A percentile compares a stretch with the other conserved stretches of the same genome.
Conservation (phyloP, 1,139 yeast genomes). For the Diutina scorzettiae region DNA sequence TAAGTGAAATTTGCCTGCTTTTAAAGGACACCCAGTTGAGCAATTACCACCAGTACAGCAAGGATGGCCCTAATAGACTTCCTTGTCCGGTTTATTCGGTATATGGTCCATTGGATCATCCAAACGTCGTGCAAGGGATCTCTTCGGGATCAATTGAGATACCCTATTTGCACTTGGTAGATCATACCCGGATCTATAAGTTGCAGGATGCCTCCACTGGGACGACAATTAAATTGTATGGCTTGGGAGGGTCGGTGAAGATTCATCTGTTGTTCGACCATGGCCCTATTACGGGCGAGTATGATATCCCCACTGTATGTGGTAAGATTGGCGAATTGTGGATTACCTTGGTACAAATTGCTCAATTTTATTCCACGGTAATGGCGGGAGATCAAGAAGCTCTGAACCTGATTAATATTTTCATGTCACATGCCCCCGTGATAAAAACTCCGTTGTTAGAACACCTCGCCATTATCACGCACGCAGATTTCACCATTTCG, state of each 20-base stretch:
- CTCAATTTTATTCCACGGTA: constrained; percentile 30
- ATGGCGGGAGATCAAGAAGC: not conserved
- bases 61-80: constrained; percentile 17
- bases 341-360: constrained; percentile 63
- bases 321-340: constrained; percentile 72
- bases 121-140: constrained; percentile 49
- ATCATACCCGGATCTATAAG: constrained; percentile 38
- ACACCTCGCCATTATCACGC: constrained; percentile 53
- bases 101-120: constrained; percentile 68
- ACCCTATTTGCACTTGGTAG: constrained; percentile 49
- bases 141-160: constrained; percentile 38
- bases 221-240: constrained; percentile 42
- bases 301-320: constrained; percentile 8
- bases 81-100: constrained; percentile 64
- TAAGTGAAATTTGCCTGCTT: not conserved
- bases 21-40: not conserved
- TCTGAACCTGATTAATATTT: constrained; percentile 35
- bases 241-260: constrained; percentile 62
- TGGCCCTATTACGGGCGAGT: constrained; percentile 26
- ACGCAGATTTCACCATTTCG: constrained; percentile 62
- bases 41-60: constrained; percentile 22
- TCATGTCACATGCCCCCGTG: constrained; percentile 61
- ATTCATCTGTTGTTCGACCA: constrained; percentile 60
- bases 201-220: constrained; percentile 26
- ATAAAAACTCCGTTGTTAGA: constrained; percentile 52